A percentile compares a stretch with the other conserved stretches of the same genome.
Conservation (phyloP, 2,329 filamentous ascomycete species). For the Tolypocladium ophioglossoides region DNA sequence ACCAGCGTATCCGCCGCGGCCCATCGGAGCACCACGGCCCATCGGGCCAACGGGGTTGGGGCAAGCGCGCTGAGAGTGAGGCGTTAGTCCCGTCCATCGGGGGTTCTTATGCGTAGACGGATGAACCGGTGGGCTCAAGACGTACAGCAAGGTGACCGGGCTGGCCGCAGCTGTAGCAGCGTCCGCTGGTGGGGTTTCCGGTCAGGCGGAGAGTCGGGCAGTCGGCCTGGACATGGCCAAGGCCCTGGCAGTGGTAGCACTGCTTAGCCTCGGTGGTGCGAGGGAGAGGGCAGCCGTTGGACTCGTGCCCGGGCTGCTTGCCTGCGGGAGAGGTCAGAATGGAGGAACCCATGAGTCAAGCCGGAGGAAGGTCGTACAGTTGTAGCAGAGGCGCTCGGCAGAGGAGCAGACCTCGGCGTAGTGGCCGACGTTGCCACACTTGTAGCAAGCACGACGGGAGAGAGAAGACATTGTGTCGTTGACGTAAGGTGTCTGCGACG, state of each 20-base stretch:
- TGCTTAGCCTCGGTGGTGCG: conserved; percentile 98
- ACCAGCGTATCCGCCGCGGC: conserved; percentile 57
- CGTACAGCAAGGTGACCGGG: conserved; percentile 82
- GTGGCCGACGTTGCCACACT: conserved; percentile 74
- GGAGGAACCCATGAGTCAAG: background rate
- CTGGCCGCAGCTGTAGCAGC: conserved; percentile 95
- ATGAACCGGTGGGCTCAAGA: conserved; percentile 7
- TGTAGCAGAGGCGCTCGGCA: conserved; percentile 97
- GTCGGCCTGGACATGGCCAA: conserved; percentile 97
- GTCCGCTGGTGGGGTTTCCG: conserved; percentile 69
- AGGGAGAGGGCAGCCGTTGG: conserved; percentile 91
- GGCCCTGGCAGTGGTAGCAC: conserved; percentile 98
- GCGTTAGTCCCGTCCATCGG: background rate
- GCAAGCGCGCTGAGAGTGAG: conserved; percentile 58
- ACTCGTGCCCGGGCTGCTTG: conserved; percentile 93
- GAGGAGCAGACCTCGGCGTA: conserved; percentile 90
- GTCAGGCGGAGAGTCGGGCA: conserved; percentile 93
- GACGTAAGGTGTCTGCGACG: background rate
- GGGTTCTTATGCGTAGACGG: background rate
- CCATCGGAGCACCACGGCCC: conserved; percentile 56
- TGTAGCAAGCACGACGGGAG: conserved; percentile 75
- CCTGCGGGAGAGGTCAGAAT: conserved; percentile 27
- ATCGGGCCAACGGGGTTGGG: conserved; percentile 58
- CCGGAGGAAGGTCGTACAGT: conserved; percentile 54
- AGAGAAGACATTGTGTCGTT: conserved; percentile 58